Evolutionary conservation across 176 grass and related monocot species (phyloP).

Genomic region (Rhynchospora pubera): DNA sequence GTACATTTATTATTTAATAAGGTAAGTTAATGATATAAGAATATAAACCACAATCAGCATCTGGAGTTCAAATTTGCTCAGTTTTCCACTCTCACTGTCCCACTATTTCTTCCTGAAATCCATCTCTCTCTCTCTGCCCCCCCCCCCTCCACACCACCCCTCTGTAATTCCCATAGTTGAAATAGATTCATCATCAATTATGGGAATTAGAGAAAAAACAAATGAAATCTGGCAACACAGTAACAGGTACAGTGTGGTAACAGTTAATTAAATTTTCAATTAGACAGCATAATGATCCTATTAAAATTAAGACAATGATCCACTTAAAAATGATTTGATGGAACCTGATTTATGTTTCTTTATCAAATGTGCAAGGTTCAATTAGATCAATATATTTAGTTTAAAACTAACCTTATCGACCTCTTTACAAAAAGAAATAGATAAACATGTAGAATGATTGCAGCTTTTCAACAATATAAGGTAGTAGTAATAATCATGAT

Average conservation of each 20-base stretch:
- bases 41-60: no score
- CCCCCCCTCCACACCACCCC: no score
- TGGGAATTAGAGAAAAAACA: no score
- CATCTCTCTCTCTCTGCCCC: not conserved
- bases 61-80: no score
- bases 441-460: not conserved
- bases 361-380: not conserved
- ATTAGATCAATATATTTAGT: not conserved
- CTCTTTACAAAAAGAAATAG: not conserved
- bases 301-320: not conserved
- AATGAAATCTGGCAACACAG: no score
- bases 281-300: not conserved
- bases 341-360: not conserved
- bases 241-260: not conserved
- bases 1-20: no score
- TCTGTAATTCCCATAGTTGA: not conserved
- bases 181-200: not conserved
- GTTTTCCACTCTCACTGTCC: no score
- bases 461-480: conserved; percentile 1
- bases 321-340: not conserved
- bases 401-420: not conserved
- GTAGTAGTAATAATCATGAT: not conserved
- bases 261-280: not conserved
- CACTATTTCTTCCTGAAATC: no score
- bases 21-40: no score